Evolutionary conservation across 495 filamentous ascomycete genomes (phyloP), one percentile per base, ranked within the genome.

Genomic region (Hypomontagnella submonticulosa): DNA sequence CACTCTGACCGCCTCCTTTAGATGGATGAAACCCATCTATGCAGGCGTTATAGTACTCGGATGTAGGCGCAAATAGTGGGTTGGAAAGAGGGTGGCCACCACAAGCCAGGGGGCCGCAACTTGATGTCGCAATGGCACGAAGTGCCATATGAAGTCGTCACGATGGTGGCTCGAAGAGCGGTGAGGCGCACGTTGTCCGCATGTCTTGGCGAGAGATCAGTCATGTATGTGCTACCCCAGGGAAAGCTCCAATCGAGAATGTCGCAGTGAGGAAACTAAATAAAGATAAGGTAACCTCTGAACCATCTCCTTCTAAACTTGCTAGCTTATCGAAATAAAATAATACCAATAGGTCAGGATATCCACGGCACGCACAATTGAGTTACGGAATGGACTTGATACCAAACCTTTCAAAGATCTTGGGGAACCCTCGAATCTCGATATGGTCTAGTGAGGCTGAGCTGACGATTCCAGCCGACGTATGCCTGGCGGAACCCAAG

Each of bases 401-500:
- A 33, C 36, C 20, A 12, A 33, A 52, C 38, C 23, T 12, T 27
- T 12, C 12, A 8, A 19, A n/a, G 15, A 20, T 15, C 32, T 33
- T n/a, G n/a, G n/a, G 23, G 23, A 27, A n/a, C n/a, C n/a, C n/a
- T n/a, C n/a, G n/a, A n/a, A n/a, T n/a, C 32, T 33, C 15, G 15
- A 50, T 13, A 36, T 19, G 13, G 8, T 50, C 27, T 37, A 50
- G 36, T 50, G 55, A 58, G 55, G 55, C 55, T 58, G n/a, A 49
- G 55, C 34, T 15, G 32, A 48, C 42, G 42, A 48, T 57, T 13
- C 19, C 2, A 12, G 40, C 34, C 16, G 13, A 4, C 6, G 34
- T 27, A 47, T 60, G 47, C 58, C 41, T 40, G 40, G 33, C 38
- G 58, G 33, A 41, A 23, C 13, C 9, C 32, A 18, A 8, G 10